A percentile compares a stretch with the other conserved stretches of the same genome.
These are phyloP conservation scores for Pichia sp. DNA, from an alignment of 1,139 yeast species.

Conservation along the genomic window DNA sequence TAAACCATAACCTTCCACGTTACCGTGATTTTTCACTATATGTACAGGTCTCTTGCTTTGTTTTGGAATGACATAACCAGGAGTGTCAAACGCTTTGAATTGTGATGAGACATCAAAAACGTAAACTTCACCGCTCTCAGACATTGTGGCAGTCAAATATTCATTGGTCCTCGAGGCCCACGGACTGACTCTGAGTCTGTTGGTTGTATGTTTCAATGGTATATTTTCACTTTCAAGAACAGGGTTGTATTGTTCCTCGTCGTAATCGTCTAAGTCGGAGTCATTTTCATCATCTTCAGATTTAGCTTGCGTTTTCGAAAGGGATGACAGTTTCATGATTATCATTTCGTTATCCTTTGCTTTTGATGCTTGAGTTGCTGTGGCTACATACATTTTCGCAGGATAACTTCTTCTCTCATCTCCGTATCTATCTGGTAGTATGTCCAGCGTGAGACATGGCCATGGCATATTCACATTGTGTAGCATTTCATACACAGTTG, in stretches of 20 bases:
- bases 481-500: slow-evolving; percentile 91
- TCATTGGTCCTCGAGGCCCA: slow-evolving; percentile 65
- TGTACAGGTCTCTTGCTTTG: slow-evolving; percentile 73
- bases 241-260: slow-evolving; percentile 74
- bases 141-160: slow-evolving; percentile 81
- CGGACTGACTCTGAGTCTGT: slow-evolving; percentile 83
- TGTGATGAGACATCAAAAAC: slow-evolving; percentile 81
- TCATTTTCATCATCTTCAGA: slow-evolving; percentile 72
- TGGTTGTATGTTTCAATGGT: slow-evolving; percentile 78
- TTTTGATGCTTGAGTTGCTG: slow-evolving; percentile 92
- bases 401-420: slow-evolving; percentile 87
- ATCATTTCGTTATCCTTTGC: slow-evolving; percentile 84
- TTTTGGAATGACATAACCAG: slow-evolving; percentile 80
- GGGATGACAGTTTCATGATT: slow-evolving; percentile 75
- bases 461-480: slow-evolving; percentile 93
- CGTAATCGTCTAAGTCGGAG: slow-evolving; percentile 45
- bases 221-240: slow-evolving; percentile 77
- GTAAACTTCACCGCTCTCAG: slow-evolving; percentile 85
- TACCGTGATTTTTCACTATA: slow-evolving; percentile 85
- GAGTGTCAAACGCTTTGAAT: slow-evolving; percentile 76
- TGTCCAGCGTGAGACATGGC: slow-evolving; percentile 93
- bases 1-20: slow-evolving; percentile 93
- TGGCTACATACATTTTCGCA: slow-evolving; percentile 76
- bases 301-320: slow-evolving; percentile 78
- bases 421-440: slow-evolving; percentile 83